Evolutionary conservation across 345 rosid genomes (phyloP), one percentile per base, ranked within the genome.

Genomic region (Euphorbia pulcherrima): DNA sequence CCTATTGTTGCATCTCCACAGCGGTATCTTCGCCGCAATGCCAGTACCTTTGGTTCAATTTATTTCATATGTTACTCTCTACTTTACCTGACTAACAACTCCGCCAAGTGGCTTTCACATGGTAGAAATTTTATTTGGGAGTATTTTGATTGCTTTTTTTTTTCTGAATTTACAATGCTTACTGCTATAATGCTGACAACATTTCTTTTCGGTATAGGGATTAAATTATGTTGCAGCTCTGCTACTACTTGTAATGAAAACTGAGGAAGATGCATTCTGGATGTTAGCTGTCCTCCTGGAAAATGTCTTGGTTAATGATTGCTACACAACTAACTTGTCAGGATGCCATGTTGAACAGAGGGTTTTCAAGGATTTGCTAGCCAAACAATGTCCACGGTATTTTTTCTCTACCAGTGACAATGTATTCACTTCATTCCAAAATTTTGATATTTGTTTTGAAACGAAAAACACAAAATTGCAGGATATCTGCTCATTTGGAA

Each of bases 231-330:
- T 95, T 65, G 99, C 94, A 12, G 99, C 99, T 1, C 73, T 95
- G 68, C 73, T 95, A 59, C 85, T 95, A 68, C 94, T 95, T 55
- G 99, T 95, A 68, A 92, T 95, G 99, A 95, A 95, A 85, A 95
- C 99, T 1, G 99, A 95, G 80, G 99, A 95, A 83, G 99, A 95
- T 67, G 97, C 91, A 8, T 95, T 95, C 77, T 95, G 99, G 99
- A 95, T 95, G 96, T 84, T 95, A 26, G 94, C 99, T 3, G 99
- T 95, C 50, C 92, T 95, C 62, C 74, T 95, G 68, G 99, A 95
- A 80, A 90, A 95, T 46, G 97, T 95, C 44, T 79, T 95, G 80
- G 99, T 90, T 44, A 93, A 80, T 78, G 98, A 95, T 77, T 95
- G 99, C 77, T 95, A 95, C 70, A 88, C 97, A 37, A 92, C 76